Percentiles rank a stretch among this genome's conserved stretches.
Evolutionary conservation across 176 grass and related monocot genomes (phyloP).

Genomic region (Bolboschoenus planiculmis): DNA sequence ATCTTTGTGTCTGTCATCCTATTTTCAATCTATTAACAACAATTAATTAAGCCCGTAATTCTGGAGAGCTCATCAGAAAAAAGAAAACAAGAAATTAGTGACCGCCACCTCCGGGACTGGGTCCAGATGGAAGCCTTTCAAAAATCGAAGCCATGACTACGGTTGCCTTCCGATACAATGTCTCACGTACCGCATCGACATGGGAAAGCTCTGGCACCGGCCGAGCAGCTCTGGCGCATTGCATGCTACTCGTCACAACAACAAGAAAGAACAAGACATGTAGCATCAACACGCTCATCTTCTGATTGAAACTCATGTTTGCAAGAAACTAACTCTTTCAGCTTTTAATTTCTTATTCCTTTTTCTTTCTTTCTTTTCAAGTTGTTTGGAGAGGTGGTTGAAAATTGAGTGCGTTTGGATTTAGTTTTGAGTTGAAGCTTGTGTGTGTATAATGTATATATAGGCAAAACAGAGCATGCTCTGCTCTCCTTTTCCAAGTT

Average conservation of each 20-base stretch:
- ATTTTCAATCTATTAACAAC: neutral
- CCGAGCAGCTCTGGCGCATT: neutral
- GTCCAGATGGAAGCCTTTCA: conserved; percentile 6
- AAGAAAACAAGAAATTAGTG: neutral
- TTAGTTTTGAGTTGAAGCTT: neutral
- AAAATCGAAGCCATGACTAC: conserved; percentile 12
- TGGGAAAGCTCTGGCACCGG: neutral
- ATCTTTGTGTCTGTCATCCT: neutral
- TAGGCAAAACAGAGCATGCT: neutral
- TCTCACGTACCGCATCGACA: neutral
- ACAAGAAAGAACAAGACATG: neutral
- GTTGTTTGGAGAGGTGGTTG: neutral
- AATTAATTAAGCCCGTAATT: neutral
- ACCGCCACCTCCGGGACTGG: conserved; percentile 11
- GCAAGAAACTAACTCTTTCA: neutral
- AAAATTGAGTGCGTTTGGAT: neutral
- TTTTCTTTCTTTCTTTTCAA: neutral
- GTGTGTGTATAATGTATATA: neutral
- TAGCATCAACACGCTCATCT: neutral
- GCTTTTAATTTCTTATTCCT: neutral
- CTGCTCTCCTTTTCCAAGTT: neutral
- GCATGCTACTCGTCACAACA: neutral
- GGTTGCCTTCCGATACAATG: conserved; percentile 6
- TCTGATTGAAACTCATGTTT: conserved; percentile 5
- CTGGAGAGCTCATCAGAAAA: neutral